phyloP scores from a whole-genome alignment of 352 stramenopile species.

The Globisporangium nodosum region DNA sequence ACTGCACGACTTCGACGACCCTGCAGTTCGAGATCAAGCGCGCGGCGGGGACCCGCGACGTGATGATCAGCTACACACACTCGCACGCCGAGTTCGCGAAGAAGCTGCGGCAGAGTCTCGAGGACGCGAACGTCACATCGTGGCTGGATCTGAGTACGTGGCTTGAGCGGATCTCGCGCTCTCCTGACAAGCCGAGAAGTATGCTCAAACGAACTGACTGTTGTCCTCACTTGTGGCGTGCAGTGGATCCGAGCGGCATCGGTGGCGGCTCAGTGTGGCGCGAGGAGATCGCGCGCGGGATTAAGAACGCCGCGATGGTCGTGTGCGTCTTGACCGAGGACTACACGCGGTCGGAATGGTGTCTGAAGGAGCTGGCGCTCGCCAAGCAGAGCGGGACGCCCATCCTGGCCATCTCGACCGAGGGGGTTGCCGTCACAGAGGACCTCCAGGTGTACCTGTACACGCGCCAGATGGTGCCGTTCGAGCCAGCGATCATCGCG shows the following conservation, averaged over 20 bases:
- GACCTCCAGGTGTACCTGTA: constrained; percentile 85
- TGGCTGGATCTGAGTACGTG: constrained; percentile 58
- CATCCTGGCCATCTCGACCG: constrained; percentile 64
- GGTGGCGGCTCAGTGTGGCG: constrained; percentile 75
- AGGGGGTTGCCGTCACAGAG: constrained; percentile 48
- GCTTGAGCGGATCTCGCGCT: too few relatives aligned
- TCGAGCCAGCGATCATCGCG: constrained; percentile 60
- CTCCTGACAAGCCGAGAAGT: too few relatives aligned
- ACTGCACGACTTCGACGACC: constrained; percentile 78
- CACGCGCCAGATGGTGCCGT: constrained; percentile 79
- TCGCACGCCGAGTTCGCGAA: constrained; percentile 70
- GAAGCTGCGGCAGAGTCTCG: constrained; percentile 62
- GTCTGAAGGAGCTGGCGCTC: constrained; percentile 42
- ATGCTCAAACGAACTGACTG: too few relatives aligned
- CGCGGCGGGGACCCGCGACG: constrained; percentile 67
- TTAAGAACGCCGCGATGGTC: constrained; percentile 67
- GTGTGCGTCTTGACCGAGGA: constrained; percentile 71
- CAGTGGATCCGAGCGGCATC: constrained; percentile 68
- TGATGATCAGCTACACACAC: constrained; percentile 88
- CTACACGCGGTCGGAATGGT: constrained; percentile 37
- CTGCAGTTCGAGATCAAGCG: constrained; percentile 83
- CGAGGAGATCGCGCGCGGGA: constrained; percentile 76
- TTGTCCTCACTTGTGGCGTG: too few relatives aligned
- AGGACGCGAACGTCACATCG: constrained; percentile 67
- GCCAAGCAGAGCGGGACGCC: constrained; percentile 64